Evolutionary conservation across 2,329 filamentous ascomycete genomes (phyloP).

Genomic region (Fonsecaea nubica): DNA sequence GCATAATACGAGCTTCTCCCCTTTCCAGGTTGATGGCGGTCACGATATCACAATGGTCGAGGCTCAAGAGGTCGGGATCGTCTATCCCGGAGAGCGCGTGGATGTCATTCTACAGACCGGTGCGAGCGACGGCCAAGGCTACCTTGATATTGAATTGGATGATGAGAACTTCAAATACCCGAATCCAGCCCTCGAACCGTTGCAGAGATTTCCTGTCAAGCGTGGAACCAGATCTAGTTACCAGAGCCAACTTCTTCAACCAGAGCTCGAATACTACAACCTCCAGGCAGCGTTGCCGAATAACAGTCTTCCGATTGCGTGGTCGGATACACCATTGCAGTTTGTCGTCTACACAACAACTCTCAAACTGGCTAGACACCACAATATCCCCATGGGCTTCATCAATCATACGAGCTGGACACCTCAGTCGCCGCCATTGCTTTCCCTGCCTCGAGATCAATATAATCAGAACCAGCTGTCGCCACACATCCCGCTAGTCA

Average conservation of each 20-base stretch:
- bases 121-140: neutral
- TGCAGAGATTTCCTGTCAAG: conserved; percentile 48
- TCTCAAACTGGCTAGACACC: conserved; percentile 51
- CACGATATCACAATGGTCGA: conserved; percentile 42
- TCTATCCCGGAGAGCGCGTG: conserved; percentile 55
- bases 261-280: conserved; percentile 37
- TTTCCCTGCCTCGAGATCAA: conserved; percentile 44
- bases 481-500: conserved; percentile 24
- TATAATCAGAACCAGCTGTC: conserved; percentile 54
- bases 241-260: neutral
- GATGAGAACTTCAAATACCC: conserved; percentile 50
- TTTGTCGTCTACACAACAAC: conserved; percentile 55
- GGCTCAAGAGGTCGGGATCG: conserved; percentile 48
- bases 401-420: conserved; percentile 58
- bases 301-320: conserved; percentile 42
- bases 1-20: conserved; percentile 44
- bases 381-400: conserved; percentile 54
- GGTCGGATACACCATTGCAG: conserved; percentile 42
- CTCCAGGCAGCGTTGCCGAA: conserved; percentile 40
- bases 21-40: conserved; percentile 55
- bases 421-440: conserved; percentile 46
- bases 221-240: neutral
- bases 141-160: conserved; percentile 29
- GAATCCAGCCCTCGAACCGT: conserved; percentile 51
- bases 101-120: conserved; percentile 46